A percentile compares a stretch with the other conserved stretches of the same genome.
Conservation (phyloP, 805 yeast species). For the Lachancea fermentati region DNA sequence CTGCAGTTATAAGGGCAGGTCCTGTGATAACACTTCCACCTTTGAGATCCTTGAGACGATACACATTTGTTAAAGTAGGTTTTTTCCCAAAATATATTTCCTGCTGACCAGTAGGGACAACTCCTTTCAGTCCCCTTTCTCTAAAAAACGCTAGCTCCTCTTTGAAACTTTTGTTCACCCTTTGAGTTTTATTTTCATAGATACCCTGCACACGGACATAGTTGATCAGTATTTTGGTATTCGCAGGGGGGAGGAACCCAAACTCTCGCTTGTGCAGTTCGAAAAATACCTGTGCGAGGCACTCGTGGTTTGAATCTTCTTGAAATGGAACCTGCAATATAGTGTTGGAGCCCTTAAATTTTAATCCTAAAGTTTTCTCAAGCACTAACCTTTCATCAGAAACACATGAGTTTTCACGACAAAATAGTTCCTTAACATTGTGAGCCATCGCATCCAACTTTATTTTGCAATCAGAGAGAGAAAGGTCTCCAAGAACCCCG, state of each 20-base stretch:
- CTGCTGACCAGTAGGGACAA: too few species aligned
- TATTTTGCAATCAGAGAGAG: slow-evolving; percentile 17
- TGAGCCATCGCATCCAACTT: slow-evolving; percentile 3
- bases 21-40: slow-evolving; percentile 54
- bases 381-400: slow-evolving; percentile 38
- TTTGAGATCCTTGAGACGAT: slow-evolving; percentile 43
- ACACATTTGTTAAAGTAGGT: too few species aligned
- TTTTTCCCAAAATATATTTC: too few species aligned
- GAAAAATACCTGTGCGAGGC: neutral
- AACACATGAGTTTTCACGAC: too few species aligned
- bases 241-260: neutral
- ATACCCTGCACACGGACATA: neutral
- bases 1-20: slow-evolving; percentile 74
- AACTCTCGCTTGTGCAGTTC: slow-evolving; percentile 57
- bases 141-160: too few species aligned
- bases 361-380: slow-evolving; percentile 68
- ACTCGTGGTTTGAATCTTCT: neutral
- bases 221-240: neutral
- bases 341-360: slow-evolving; percentile 89
- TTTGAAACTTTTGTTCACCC: too few species aligned
- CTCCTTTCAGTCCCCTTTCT: too few species aligned
- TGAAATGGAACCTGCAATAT: slow-evolving; percentile 56
- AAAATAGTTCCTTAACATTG: neutral
- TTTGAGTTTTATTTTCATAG: too few species aligned
- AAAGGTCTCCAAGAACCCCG: slow-evolving; percentile 14